phyloP scores from a whole-genome alignment of 2,329 filamentous ascomycete genomes.

The Trichothecium sympodiale region DNA sequence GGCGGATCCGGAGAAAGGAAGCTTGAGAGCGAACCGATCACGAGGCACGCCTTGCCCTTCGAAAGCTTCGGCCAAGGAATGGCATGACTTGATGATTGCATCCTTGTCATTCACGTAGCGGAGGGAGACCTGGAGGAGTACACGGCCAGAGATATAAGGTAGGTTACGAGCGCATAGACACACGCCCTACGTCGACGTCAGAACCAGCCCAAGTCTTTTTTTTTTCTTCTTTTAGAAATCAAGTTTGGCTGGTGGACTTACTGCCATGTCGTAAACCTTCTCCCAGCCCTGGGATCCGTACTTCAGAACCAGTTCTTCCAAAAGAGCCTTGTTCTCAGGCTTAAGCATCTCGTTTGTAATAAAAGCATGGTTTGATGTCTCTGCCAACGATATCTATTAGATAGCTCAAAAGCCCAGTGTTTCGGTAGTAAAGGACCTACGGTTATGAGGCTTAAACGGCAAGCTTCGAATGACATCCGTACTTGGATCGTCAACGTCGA shows the following conservation, averaged over 20 bases:
- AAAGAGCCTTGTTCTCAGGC: constrained; percentile 4
- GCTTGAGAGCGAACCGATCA: constrained; percentile 12
- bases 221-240: no score
- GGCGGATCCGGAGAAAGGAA: constrained; percentile 11
- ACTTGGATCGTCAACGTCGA: constrained; percentile 10
- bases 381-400: constrained; percentile 1
- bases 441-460: constrained; percentile 11
- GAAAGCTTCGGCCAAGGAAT: constrained; percentile 9
- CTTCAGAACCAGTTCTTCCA: constrained; percentile 6
- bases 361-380: constrained; percentile 12
- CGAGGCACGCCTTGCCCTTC: constrained; percentile 7
- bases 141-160: constrained; percentile 10
- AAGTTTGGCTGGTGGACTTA: no score
- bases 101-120: constrained; percentile 7
- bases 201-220: no score
- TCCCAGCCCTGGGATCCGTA: constrained; percentile 11
- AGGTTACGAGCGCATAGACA: constrained; percentile 11
- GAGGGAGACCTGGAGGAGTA: constrained; percentile 12
- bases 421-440: constrained; percentile 7
- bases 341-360: constrained; percentile 8
- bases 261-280: constrained; percentile 9
- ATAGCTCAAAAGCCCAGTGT: not conserved
- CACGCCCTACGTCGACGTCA: constrained; percentile 4
- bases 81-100: constrained; percentile 10
- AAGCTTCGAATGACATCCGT: constrained; percentile 8